A percentile compares a stretch with the other conserved stretches of the same genome.
These are phyloP conservation scores for Bjerkandera adusta DNA, from an alignment of 1,284 basidiomycete species.

Conservation along the genomic window DNA sequence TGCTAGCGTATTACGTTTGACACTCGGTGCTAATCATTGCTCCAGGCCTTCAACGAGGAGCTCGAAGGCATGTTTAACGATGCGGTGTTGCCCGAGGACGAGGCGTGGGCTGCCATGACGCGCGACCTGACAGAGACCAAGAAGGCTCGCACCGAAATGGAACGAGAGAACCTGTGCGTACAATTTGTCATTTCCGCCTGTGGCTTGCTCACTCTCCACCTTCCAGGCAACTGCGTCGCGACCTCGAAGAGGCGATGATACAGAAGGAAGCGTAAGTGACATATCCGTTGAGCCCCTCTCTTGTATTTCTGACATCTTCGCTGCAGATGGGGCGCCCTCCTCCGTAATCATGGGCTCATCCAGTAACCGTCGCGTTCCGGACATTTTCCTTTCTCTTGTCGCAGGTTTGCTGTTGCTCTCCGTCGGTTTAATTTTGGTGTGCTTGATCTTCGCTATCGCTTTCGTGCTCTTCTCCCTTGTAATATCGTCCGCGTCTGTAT, in stretches of 20 bases:
- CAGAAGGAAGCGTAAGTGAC: conserved; percentile 77
- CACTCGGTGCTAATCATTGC: conserved; percentile 8
- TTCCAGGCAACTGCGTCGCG: conserved; percentile 64
- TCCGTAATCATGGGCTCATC: conserved; percentile 60
- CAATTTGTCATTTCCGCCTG: not conserved
- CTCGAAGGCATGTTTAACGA: conserved; percentile 87
- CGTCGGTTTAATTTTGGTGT: conserved; percentile 17
- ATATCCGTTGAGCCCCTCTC: not conserved
- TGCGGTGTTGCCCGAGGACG: conserved; percentile 70
- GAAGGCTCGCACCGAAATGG: conserved; percentile 67
- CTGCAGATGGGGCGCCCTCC: conserved; percentile 33
- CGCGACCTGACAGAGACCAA: conserved; percentile 73
- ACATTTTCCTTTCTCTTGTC: not conserved
- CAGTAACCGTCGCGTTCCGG: conserved; percentile 24
- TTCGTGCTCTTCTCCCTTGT: conserved; percentile 10
- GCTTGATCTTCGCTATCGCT: conserved; percentile 13
- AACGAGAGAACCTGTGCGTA: conserved; percentile 75
- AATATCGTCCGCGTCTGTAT: not conserved
- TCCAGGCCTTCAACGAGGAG: conserved; percentile 90
- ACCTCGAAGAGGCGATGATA: conserved; percentile 67
- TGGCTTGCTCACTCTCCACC: conserved; percentile 1
- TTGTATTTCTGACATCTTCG: not conserved
- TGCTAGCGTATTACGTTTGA: too few species aligned
- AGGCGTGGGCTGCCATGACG: conserved; percentile 75
- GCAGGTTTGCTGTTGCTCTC: not conserved